Evolutionary conservation across 768 basidiomycete genomes (phyloP), one percentile per base, ranked within the genome.

Genomic region (Rhodotorula diobovata): DNA sequence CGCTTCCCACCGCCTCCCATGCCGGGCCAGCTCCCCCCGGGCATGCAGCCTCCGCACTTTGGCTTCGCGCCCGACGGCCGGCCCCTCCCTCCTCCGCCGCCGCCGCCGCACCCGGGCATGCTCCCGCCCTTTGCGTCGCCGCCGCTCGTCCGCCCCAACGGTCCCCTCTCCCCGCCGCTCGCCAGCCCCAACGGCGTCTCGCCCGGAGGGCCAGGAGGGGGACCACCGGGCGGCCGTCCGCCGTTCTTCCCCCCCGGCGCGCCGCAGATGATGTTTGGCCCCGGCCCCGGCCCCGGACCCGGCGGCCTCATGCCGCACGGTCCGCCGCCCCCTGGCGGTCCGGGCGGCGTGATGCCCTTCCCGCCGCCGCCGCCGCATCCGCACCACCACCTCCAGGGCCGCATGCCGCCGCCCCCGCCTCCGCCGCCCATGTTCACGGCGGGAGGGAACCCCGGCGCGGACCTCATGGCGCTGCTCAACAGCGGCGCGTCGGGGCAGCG

Each of bases 381-480:
- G 25, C 58, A n/a, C 14, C 58, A 59, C 39, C 35, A 37, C 41
- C 23, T 35, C 6, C 39, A n/a, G 28, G 28, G 39, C 15, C 58
- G 39, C 23, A 46, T 48, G 60, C 60, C 43, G 21, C 60, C 46
- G 8, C 60, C 60, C 8, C 60, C 60, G 45, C 45, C 46, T 10
- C 60, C 60, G 16, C 60, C 60, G 45, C 45, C 35, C 25, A 37
- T 54, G 50, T 32, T 53, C 18, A 57, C 55, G 28, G 21, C 35
- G 1, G 71, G 71, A 2, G 54, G 45, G 5, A 67, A 72, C 59
- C 56, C 66, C 11, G 73, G 69, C 4, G 69, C 67, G 15, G 73
- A 74, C n/a, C 35, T 74, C 55, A 74, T 74, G 73, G 66, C 69
- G 28, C 30, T 74, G 48, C 54, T 74, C 43, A 74, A 74, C 60